phyloP scores from a whole-genome alignment of 768 basidiomycete species.

The Tricholoma flavovirens region DNA sequence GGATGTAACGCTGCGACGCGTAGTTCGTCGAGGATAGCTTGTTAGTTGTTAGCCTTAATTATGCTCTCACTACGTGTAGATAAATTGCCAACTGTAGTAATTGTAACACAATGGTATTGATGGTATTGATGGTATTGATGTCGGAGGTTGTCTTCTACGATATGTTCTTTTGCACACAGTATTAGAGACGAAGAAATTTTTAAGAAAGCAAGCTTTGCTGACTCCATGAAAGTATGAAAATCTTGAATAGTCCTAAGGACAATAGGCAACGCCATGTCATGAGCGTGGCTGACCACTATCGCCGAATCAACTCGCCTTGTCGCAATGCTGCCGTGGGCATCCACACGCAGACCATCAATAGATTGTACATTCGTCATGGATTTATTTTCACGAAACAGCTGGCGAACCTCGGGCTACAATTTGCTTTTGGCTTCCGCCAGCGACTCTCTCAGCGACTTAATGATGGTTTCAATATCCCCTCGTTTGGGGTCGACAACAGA shows the following conservation, averaged over 20 bases:
- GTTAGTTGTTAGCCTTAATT: no score
- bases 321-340: not conserved
- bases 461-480: slow-evolving; percentile 71
- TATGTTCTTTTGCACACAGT: no score
- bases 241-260: not conserved
- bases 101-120: no score
- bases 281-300: not conserved
- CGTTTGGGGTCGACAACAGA: slow-evolving; percentile 67
- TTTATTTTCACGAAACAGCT: not conserved
- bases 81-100: no score
- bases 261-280: not conserved
- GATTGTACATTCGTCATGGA: not conserved
- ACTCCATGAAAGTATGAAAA: no score
- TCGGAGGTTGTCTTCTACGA: no score
- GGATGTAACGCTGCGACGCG: no score
- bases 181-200: no score
- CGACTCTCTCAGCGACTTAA: slow-evolving; percentile 57
- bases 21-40: no score
- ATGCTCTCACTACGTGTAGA: no score
- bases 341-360: not conserved
- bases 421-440: slow-evolving; percentile 35
- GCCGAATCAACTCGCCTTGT: not conserved
- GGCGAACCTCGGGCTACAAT: not conserved
- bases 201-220: no score
- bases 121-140: no score